Evolutionary conservation across 106 monocot species (phyloP), one percentile per base, ranked within the genome.

Genomic region (Chionographis japonica): DNA sequence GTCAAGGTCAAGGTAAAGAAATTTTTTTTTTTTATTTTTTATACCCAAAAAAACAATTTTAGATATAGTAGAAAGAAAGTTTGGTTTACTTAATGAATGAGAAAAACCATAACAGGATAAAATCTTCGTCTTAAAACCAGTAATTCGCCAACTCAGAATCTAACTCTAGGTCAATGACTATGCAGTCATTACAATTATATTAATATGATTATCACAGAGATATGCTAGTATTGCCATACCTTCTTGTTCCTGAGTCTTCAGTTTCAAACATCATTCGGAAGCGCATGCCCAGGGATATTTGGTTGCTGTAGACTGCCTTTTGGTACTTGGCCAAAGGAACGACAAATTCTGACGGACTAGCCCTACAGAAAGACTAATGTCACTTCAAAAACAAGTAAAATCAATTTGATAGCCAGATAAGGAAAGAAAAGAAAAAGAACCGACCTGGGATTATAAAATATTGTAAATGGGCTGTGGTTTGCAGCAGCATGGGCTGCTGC

Each of bases 201-300:
- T 40, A 65, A 27, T 1, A 62, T 15, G 14, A 40, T 17, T 52
- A 20, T 17, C 37, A 65, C 16, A 12, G 2, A 12, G 38, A 39
- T 5, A 50, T 4, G 14, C 2, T 40, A 46, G 37, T n/a, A 42
- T 36, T 18, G 9, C 9, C 52, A 35, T 63, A 90, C 90, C 86
- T 90, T 74, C 90, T 80, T 54, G 90, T 90, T 66, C 90, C 90
- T 57, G 79, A 83, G 53, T 90, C 90, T 76, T 90, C 90, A 27
- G 90, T 90, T 80, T 90, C 90, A 60, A 90, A 90, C 78, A 79
- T 72, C 90, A 86, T 90, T n/a, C 90, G 70, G 65, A 90, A 90
- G 9, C 90, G 86, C 90, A 90, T 90, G 59, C 90, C 90, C 40
- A 86, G 63, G 17, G 90, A 83, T 66, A 90, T 56, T 42, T 90